phyloP scores from a whole-genome alignment of 208 protist species.

The Trypanosoma platydactyli region DNA sequence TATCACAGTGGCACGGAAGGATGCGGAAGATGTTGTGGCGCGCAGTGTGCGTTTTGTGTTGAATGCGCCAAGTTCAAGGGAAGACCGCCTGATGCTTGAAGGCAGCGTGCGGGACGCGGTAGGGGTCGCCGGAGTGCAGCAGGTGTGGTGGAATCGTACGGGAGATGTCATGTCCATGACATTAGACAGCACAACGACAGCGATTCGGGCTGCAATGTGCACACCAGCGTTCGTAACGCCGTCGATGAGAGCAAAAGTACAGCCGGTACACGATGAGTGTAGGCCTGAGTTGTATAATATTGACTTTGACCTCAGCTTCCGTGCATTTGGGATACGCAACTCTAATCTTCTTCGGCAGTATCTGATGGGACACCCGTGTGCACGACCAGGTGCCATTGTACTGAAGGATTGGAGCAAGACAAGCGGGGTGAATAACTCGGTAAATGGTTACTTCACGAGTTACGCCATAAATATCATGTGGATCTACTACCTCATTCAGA shows the following conservation, averaged over 20 bases:
- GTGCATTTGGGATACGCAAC: conserved; percentile 90
- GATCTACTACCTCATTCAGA: conserved; percentile 91
- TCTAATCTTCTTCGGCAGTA: conserved; percentile 81
- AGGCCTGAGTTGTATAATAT: conserved; percentile 82
- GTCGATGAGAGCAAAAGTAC: conserved; percentile 54
- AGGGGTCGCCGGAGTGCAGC: conserved; percentile 55
- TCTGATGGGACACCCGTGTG: conserved; percentile 77
- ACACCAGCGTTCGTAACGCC: conserved; percentile 45
- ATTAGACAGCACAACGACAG: conserved; percentile 60
- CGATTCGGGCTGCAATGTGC: conserved; percentile 61
- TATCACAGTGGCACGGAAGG: conserved; percentile 26
- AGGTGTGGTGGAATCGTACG: conserved; percentile 87
- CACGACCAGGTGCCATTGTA: conserved; percentile 78
- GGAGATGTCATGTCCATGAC: conserved; percentile 70
- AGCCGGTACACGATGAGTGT: conserved; percentile 83
- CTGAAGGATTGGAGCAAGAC: conserved; percentile 93
- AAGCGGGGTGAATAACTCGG: conserved; percentile 88
- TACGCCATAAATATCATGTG: conserved; percentile 92
- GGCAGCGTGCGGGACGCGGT: conserved; percentile 66
- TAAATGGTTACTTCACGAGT: conserved; percentile 88
- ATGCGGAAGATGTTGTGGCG: conserved; percentile 70
- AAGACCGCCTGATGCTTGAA: conserved; percentile 77
- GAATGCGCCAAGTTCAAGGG: conserved; percentile 38
- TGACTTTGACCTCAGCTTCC: conserved; percentile 91
- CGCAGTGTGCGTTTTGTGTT: conserved; percentile 74